Evolutionary conservation across 495 filamentous ascomycete species (phyloP), one percentile per base, ranked within the genome.

Genomic region (Alectoria sarmentosa): DNA sequence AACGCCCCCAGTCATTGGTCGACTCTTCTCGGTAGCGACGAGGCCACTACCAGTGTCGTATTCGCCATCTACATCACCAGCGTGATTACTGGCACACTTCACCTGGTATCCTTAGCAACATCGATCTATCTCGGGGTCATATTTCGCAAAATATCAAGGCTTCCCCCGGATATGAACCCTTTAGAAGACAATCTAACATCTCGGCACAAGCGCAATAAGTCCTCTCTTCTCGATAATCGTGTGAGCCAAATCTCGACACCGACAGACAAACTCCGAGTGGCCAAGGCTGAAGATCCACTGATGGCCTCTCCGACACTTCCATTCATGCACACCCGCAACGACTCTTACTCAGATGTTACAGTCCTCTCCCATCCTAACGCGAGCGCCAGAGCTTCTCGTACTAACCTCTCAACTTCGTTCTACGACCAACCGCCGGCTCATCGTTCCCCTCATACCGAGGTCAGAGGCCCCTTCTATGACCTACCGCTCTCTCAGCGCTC

Each of bases 121-220:
- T 89, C 88, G 1, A 72, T 89, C 28, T 95, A 85, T 68, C 79
- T 96, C 10, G 83, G 82, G 3, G 69, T 90, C 58, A 82, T 89
- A 66, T 96, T 96, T 85, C 84, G 86, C 14, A 85, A 90, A 67
- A 96, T 96, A 68, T 77, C 85, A 32, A 78, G 78, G 19, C 80
- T 96, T 62, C 92, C 92, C 3, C 92, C 92, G 0, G 92, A 96
- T 69, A 89, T 95, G 88, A 96, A 96, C 68, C 92, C 92, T 11
- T 76, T 96, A 11, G 92, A 96, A 70, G 85, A 89, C 68, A 88
- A 94, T 68, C 75, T 96, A 44, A 96, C 92, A 8, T 86, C 90
- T 15, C 86, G 91, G 21, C 85, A 84, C 64, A 92, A 90, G 76
- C 82, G 86, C 65, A 91, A 87, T 76, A 89, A 90, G 72, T 88